Conservation (phyloP, 2,329 filamentous ascomycete species). For the Penicillium thymicola region DNA sequence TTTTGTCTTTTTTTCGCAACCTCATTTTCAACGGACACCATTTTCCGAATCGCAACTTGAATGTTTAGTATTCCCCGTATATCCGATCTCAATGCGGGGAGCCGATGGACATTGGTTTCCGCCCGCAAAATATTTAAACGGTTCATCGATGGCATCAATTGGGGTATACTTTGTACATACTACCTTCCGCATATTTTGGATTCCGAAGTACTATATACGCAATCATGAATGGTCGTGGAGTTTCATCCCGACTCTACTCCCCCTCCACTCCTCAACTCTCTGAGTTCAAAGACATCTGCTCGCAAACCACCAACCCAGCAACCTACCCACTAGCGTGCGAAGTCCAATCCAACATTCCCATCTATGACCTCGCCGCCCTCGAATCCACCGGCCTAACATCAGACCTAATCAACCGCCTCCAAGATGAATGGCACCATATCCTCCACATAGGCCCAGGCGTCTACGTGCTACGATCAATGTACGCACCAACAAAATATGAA, state of each 20-base stretch:
- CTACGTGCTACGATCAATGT: constrained; percentile 56
- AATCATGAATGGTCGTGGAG: constrained; percentile 7
- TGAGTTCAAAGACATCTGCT: constrained; percentile 47
- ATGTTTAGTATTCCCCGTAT: not conserved
- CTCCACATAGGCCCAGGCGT: constrained; percentile 58
- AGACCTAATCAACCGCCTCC: constrained; percentile 41
- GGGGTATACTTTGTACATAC: not conserved
- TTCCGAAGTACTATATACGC: not conserved
- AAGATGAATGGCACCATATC: constrained; percentile 61
- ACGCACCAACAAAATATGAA: constrained; percentile 35
- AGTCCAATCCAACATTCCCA: constrained; percentile 53
- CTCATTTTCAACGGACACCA: constrained; percentile 8
- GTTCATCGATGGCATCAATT: not conserved
- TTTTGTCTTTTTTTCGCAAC: not conserved
- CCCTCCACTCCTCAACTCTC: constrained; percentile 29
- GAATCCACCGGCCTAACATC: constrained; percentile 28
- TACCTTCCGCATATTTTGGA: not conserved
- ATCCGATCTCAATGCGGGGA: constrained; percentile 11
- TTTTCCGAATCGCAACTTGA: constrained; percentile 5
- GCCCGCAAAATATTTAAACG: constrained; percentile 8
- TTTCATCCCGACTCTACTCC: constrained; percentile 25
- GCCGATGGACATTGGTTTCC: constrained; percentile 19
- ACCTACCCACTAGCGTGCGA: constrained; percentile 50
- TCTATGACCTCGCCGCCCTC: constrained; percentile 50
- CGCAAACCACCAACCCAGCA: constrained; percentile 34